Conservation (phyloP, 176 grass and related monocot genomes). For the Typha latifolia region DNA sequence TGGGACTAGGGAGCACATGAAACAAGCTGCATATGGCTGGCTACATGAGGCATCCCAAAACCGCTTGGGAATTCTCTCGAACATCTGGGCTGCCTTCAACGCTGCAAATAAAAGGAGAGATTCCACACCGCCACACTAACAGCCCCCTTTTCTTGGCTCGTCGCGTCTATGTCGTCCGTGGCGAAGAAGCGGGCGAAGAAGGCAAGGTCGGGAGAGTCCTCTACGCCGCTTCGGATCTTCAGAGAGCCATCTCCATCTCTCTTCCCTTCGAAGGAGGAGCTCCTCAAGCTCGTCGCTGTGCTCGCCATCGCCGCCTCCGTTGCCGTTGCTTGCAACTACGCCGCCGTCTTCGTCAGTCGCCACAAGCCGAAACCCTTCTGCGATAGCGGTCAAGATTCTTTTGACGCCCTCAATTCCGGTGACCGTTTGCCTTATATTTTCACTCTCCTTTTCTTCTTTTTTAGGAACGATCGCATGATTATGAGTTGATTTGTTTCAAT, state of each 20-base stretch:
- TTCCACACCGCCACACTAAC: no score
- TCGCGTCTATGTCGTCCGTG: constrained; percentile 13
- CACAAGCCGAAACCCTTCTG: constrained; percentile 49
- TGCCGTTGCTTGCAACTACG: constrained; percentile 41
- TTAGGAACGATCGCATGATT: neutral
- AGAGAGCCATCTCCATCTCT: constrained; percentile 50
- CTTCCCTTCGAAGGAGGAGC: constrained; percentile 46
- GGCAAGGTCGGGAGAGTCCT: neutral
- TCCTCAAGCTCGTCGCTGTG: constrained; percentile 50
- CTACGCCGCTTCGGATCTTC: constrained; percentile 7
- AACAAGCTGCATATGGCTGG: no score
- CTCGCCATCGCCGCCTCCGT: constrained; percentile 63
- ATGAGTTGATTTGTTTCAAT: neutral
- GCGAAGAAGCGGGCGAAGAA: constrained; percentile 21
- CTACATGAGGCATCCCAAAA: no score
- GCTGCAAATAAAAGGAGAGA: no score
- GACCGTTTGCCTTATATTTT: neutral
- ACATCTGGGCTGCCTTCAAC: no score
- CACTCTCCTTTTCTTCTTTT: constrained; percentile 4
- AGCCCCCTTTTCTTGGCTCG: no score
- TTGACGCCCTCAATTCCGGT: constrained; percentile 27
- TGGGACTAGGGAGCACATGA: no score
- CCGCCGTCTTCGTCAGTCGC: constrained; percentile 32
- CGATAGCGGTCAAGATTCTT: constrained; percentile 33
- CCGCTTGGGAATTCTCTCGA: no score